phyloP scores from a whole-genome alignment of 352 stramenopile species.

The Blastocystis sp. region DNA sequence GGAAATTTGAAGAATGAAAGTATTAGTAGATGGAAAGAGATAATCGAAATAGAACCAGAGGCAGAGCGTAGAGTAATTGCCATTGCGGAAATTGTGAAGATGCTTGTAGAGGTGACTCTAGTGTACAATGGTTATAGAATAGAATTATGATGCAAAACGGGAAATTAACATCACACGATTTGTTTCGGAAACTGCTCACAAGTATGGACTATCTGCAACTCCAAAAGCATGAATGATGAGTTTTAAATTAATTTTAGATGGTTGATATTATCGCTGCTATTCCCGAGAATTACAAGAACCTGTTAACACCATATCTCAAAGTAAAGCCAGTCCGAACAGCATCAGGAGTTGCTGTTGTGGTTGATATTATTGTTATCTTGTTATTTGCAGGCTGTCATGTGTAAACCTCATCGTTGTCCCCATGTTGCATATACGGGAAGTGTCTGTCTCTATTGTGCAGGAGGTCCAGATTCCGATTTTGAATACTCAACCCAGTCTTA shows the following conservation, averaged over 20 bases:
- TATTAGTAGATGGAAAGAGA: neutral
- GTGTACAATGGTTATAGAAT: neutral
- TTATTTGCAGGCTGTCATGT: slow-evolving; percentile 81
- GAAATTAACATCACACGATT: slow-evolving; percentile 62
- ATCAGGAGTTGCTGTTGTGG: slow-evolving; percentile 85
- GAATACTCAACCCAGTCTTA: slow-evolving; percentile 92
- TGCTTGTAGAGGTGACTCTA: slow-evolving; percentile 13
- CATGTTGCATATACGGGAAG: slow-evolving; percentile 91
- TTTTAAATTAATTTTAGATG: slow-evolving; percentile 68
- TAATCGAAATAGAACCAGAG: slow-evolving; percentile 22
- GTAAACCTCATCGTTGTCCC: slow-evolving; percentile 89
- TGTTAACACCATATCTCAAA: slow-evolving; percentile 83
- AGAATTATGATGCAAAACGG: slow-evolving; percentile 60
- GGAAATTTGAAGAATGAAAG: slow-evolving; percentile 20
- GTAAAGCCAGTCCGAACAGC: slow-evolving; percentile 87
- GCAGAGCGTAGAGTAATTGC: slow-evolving; percentile 36
- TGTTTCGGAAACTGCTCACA: slow-evolving; percentile 50
- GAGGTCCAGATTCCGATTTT: slow-evolving; percentile 89
- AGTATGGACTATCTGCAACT: slow-evolving; percentile 57
- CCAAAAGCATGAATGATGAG: slow-evolving; percentile 19
- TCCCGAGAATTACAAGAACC: slow-evolving; percentile 80
- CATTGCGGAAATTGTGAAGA: slow-evolving; percentile 59
- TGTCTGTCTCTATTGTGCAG: slow-evolving; percentile 90
- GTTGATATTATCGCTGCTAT: slow-evolving; percentile 89
- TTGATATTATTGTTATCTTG: neutral